These are phyloP conservation scores for Metschnikowia continentalis DNA, from an alignment of 805 yeast species.

Conservation along the genomic window DNA sequence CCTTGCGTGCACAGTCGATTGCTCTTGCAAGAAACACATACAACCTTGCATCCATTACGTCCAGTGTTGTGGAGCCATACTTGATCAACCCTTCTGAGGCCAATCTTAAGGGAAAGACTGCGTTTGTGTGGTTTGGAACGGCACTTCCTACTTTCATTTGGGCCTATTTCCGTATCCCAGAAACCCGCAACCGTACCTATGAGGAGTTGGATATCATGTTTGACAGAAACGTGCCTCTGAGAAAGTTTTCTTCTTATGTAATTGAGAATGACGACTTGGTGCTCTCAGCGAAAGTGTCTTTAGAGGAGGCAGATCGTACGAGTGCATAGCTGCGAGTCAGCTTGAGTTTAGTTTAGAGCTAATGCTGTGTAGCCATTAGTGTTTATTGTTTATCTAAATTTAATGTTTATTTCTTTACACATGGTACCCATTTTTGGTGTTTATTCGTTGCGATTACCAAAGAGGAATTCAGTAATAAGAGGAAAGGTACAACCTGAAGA, in stretches of 20 bases:
- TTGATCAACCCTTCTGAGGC: conserved; percentile 11
- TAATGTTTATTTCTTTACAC: background rate
- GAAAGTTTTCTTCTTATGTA: conserved; percentile 4
- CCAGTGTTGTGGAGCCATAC: conserved; percentile 11
- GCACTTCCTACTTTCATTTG: conserved; percentile 22
- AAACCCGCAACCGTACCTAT: conserved; percentile 9
- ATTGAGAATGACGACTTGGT: conserved; percentile 4
- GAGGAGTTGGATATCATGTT: conserved; percentile 12
- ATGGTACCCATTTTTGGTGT: background rate
- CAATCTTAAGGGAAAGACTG: conserved; percentile 13
- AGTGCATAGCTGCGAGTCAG: background rate
- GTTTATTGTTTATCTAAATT: background rate
- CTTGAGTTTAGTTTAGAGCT: background rate
- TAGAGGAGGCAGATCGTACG: background rate
- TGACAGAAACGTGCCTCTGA: conserved; percentile 6
- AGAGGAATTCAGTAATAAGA: background rate
- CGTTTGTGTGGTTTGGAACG: conserved; percentile 15
- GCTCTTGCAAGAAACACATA: conserved; percentile 11
- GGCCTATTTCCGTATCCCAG: conserved; percentile 22
- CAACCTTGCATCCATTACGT: conserved; percentile 10
- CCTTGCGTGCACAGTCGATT: conserved; percentile 12
- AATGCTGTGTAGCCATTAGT: background rate
- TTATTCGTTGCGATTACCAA: background rate
- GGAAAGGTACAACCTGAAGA: too few species aligned
- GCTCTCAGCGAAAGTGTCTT: conserved; percentile 1